A percentile compares a stretch with the other conserved stretches of the same genome.
phyloP scores from a whole-genome alignment of 2,329 filamentous ascomycete genomes.

The Davidsoniella eucalypti region DNA sequence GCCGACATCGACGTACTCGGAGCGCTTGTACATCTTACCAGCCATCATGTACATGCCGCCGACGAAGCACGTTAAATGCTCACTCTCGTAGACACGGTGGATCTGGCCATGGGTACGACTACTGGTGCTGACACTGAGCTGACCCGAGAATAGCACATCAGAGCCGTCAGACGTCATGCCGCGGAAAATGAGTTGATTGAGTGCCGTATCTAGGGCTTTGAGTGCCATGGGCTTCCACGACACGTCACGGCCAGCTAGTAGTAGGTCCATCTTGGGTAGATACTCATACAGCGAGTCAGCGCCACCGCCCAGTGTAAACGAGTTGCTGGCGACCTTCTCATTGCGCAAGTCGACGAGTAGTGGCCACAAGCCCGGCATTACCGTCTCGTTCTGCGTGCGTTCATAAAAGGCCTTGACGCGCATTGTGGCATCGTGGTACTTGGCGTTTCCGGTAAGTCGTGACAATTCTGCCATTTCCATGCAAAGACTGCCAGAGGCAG shows the following conservation, averaged over 20 bases:
- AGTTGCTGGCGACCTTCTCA: constrained; percentile 21
- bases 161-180: constrained; percentile 45
- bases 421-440: constrained; percentile 44
- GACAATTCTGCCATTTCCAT: constrained; percentile 61
- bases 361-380: constrained; percentile 65
- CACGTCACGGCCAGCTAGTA: constrained; percentile 45
- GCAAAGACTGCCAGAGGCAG: constrained; percentile 45
- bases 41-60: constrained; percentile 56
- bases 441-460: constrained; percentile 53
- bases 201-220: constrained; percentile 39
- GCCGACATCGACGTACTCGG: constrained; percentile 32
- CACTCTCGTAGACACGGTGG: constrained; percentile 14
- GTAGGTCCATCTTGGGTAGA: constrained; percentile 42
- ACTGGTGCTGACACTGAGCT: constrained; percentile 13
- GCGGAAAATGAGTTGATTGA: constrained; percentile 49
- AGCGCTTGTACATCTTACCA: constrained; percentile 39
- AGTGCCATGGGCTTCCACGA: constrained; percentile 51
- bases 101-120: background rate
- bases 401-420: constrained; percentile 57
- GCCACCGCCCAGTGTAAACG: constrained; percentile 35
- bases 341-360: constrained; percentile 34
- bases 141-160: constrained; percentile 47
- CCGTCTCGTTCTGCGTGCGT: constrained; percentile 48
- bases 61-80: constrained; percentile 52
- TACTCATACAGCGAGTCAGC: constrained; percentile 45